Evolutionary conservation across 2,329 filamentous ascomycete species (phyloP).

Genomic region (Cercospora sp.): DNA sequence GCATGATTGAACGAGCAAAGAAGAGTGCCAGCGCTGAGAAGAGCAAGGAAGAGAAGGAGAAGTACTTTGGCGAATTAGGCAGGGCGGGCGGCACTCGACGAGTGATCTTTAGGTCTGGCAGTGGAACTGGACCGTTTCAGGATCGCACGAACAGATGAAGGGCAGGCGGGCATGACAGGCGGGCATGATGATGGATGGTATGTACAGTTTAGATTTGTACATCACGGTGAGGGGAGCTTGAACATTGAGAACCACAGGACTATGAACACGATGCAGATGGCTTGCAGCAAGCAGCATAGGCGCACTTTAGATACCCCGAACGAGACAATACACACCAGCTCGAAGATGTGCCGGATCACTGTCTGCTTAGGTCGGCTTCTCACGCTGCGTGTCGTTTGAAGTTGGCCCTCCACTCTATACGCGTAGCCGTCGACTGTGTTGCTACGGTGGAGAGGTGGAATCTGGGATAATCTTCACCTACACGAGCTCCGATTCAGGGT

Average conservation of each 20-base stretch:
- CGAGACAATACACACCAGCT: background rate
- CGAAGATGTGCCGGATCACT: background rate
- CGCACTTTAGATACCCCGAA: background rate
- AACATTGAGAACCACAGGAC: conserved; percentile 9
- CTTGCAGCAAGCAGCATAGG: background rate
- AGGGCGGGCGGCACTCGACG: conserved; percentile 72
- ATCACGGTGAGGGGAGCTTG: background rate
- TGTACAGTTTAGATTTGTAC: background rate
- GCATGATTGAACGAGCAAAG: conserved; percentile 76
- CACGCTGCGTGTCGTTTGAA: background rate
- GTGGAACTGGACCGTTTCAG: background rate
- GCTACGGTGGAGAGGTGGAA: background rate
- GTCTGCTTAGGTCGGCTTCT: background rate
- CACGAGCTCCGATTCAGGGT: background rate
- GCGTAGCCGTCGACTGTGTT: background rate
- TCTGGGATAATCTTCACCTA: background rate
- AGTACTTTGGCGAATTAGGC: conserved; percentile 67
- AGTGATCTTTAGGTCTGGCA: conserved; percentile 57
- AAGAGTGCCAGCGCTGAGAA: conserved; percentile 57
- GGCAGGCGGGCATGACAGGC: background rate
- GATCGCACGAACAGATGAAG: conserved; percentile 7
- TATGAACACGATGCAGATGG: conserved; percentile 3
- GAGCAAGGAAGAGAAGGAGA: conserved; percentile 35
- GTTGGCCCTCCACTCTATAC: background rate
- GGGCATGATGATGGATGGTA: background rate